Evolutionary conservation across 352 stramenopile species (phyloP).

Genomic region (Thalassiosira hispida): DNA sequence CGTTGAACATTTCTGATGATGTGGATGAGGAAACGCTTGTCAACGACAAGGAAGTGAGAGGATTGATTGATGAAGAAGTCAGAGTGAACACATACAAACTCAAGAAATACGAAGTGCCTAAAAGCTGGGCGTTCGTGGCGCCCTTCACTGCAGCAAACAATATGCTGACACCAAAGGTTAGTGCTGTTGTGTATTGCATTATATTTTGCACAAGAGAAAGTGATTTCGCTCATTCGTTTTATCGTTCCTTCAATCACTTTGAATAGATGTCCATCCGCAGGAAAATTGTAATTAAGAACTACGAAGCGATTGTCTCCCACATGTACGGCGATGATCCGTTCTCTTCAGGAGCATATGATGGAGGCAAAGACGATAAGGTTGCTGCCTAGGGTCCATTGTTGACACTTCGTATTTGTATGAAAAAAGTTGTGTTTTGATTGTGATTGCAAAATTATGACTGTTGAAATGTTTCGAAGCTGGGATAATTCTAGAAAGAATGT

Average conservation of each 20-base stretch:
- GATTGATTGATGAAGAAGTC: slow-evolving; percentile 69
- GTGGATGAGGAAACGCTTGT: slow-evolving; percentile 56
- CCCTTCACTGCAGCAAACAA: slow-evolving; percentile 88
- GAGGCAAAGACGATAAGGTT: slow-evolving; percentile 52
- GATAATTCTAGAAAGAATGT: not conserved
- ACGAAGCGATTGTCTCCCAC: slow-evolving; percentile 82
- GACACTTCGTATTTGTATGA: not conserved
- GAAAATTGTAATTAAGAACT: slow-evolving; percentile 87
- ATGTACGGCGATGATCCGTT: slow-evolving; percentile 84
- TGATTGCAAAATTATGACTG: slow-evolving; percentile 3
- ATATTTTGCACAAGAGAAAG: not conserved
- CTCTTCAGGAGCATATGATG: slow-evolving; percentile 31
- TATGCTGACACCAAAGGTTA: slow-evolving; percentile 89
- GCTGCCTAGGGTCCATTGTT: slow-evolving; percentile 47
- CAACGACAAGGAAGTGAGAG: slow-evolving; percentile 57
- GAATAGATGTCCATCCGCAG: slow-evolving; percentile 89
- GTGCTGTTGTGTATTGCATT: not conserved
- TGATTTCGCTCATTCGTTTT: not conserved
- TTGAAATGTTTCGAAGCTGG: not conserved
- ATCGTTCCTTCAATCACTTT: not conserved
- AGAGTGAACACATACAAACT: slow-evolving; percentile 54
- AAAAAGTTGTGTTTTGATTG: not conserved
- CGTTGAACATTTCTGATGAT: slow-evolving; percentile 52
- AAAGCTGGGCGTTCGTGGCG: slow-evolving; percentile 59
- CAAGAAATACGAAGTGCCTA: slow-evolving; percentile 75